phyloP scores from a whole-genome alignment of 164 flowering plant species.

The Annona cherimola region DNA sequence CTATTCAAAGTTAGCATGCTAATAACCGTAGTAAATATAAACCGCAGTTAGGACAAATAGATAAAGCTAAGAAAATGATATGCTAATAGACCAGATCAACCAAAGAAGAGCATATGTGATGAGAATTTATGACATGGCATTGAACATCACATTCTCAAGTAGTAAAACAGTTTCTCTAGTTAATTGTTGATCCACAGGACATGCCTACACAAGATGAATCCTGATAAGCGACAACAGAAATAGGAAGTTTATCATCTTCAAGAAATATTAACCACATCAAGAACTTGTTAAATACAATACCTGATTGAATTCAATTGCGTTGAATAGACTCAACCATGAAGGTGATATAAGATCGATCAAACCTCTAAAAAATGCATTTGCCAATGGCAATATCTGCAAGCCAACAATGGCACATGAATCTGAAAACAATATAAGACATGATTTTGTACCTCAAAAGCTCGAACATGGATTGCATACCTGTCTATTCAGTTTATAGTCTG shows the following conservation, averaged over 20 bases:
- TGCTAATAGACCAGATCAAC: too few species aligned
- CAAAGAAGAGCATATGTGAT: too few species aligned
- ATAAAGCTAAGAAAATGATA: too few species aligned
- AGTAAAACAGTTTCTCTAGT: not conserved
- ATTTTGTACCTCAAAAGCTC: not conserved
- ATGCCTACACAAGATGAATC: not conserved
- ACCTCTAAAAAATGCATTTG: slow-evolving; percentile 95
- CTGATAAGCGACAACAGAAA: not conserved
- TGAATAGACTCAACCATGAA: slow-evolving; percentile 92
- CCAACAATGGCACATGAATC: slow-evolving; percentile 6
- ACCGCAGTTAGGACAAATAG: too few species aligned
- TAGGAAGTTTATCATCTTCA: not conserved
- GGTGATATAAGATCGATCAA: slow-evolving; percentile 83
- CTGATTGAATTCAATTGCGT: slow-evolving; percentile 97
- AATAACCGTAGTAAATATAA: too few species aligned
- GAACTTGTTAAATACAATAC: slow-evolving; percentile 24
- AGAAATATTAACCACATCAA: not conserved
- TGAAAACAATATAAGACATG: not conserved
- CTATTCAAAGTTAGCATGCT: too few species aligned
- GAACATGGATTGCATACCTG: slow-evolving; percentile 42
- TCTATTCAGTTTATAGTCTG: slow-evolving; percentile 92
- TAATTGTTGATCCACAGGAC: not conserved
- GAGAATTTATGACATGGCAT: not conserved
- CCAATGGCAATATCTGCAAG: slow-evolving; percentile 79
- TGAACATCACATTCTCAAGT: not conserved